These are phyloP conservation scores for Ascodesmis nigricans DNA, from an alignment of 495 filamentous ascomycete species.

Conservation along the genomic window DNA sequence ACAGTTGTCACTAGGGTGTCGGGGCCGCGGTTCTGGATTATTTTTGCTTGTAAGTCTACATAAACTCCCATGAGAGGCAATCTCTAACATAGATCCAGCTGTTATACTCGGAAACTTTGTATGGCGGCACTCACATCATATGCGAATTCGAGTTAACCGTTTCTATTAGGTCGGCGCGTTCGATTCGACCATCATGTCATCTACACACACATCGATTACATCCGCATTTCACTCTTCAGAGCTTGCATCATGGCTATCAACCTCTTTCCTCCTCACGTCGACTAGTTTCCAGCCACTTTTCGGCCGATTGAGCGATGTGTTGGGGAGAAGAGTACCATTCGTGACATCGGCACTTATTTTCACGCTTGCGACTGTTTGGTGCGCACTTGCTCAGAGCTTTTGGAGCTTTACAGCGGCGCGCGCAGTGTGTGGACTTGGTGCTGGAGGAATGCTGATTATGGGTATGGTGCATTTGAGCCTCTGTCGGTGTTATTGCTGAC, in stretches of 20 bases:
- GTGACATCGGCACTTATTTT: constrained; percentile 42
- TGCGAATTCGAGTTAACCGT: too few relatives aligned
- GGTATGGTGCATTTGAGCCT: constrained; percentile 21
- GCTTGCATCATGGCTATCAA: constrained; percentile 59
- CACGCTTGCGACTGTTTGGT: constrained; percentile 45
- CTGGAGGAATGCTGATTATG: constrained; percentile 50
- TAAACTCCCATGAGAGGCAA: neutral
- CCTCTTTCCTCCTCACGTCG: constrained; percentile 53
- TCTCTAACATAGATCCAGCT: neutral
- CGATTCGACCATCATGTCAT: constrained; percentile 62
- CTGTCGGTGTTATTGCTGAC: neutral
- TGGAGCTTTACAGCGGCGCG: constrained; percentile 49
- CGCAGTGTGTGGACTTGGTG: constrained; percentile 51
- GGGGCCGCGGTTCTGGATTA: neutral
- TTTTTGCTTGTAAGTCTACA: too few relatives aligned
- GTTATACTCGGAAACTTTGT: neutral
- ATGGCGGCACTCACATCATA: neutral
- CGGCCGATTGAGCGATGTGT: constrained; percentile 46
- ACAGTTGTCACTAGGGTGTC: too few relatives aligned
- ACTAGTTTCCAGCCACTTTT: constrained; percentile 54
- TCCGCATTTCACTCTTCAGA: constrained; percentile 57
- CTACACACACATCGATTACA: constrained; percentile 60
- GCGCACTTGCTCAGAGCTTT: constrained; percentile 47
- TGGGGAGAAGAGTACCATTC: constrained; percentile 50
- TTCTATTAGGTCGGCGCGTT: constrained; percentile 34